Evolutionary conservation across 225 moss, liverwort and hornwort genomes (phyloP).

Genomic region (Marchantia paleacea): DNA sequence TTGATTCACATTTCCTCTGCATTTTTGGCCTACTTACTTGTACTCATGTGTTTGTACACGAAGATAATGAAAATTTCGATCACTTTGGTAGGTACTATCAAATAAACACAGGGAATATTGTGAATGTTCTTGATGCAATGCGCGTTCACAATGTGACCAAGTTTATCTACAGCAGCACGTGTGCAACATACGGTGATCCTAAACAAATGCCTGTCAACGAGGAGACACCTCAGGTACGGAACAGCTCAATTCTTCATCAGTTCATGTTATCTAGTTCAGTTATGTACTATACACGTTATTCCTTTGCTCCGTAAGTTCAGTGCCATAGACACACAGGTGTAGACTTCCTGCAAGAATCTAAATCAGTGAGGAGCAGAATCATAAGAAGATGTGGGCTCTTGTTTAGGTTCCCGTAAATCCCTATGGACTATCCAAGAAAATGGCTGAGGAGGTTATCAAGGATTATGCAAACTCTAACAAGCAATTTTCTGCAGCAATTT

Average conservation of each 20-base stretch:
- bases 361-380: background rate
- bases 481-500: constrained; percentile 19
- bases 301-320: background rate
- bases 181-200: constrained; percentile 28
- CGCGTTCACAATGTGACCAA: constrained; percentile 26
- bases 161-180: constrained; percentile 36
- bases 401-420: constrained; percentile 20
- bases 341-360: background rate
- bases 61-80: background rate
- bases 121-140: constrained; percentile 33
- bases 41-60: background rate
- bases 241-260: background rate
- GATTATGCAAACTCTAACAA: constrained; percentile 19
- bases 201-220: constrained; percentile 27
- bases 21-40: background rate
- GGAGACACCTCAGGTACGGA: constrained; percentile 27
- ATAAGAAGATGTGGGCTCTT: background rate
- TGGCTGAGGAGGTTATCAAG: constrained; percentile 26
- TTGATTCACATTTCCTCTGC: background rate
- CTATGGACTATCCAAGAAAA: constrained; percentile 24
- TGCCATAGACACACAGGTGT: background rate
- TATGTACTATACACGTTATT: background rate
- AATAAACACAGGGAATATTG: constrained; percentile 26
- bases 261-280: background rate
- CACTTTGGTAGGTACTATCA: constrained; percentile 15